Base-by-base conservation (phyloP, 2,329 filamentous ascomycete genomes). In the Neonectria neomacrospora region DNA sequence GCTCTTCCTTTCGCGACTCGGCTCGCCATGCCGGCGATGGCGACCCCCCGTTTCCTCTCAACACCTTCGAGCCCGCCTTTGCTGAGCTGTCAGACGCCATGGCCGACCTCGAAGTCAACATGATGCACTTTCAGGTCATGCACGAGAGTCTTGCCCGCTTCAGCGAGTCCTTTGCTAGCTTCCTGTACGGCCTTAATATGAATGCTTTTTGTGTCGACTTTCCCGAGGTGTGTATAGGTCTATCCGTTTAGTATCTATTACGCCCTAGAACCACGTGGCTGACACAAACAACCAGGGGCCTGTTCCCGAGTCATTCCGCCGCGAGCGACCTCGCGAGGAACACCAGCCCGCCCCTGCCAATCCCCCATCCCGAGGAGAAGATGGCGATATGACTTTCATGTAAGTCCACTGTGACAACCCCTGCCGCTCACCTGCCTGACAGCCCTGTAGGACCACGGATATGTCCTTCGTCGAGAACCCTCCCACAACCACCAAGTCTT, bases 201-300 rank as follows among this genome's bases (percentile, higher is more conserved):
- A 98, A 97, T 78, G 96, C 96, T 1, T 99, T 98, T 77, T 98
- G 95, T 77, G 94, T 98, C 32, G 96, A 99, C 78, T 99, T 97
- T 69, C 92, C 94, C 0, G 96, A 99, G 88, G 94, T 94, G 80
- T 54, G 76, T 59, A 55, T 58, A 28, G 30, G 6, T 51, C 12
- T 32, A 45, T 20, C 3, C 20, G 3, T 32, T 28, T 59, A 30
- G 51, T 30, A 41, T 53, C 42, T 16, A 23, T 42, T 55, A 18
- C 23, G 9, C 23, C 30, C 18, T 32, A 51, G 47, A 32, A 20
- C 14, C 12, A 32, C 51, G 45, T 56, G 54, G 47, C 65, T 62
- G 20, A 69, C 51, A 44, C 37, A 37, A 37, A 20, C 7, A 47
- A 14, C n/a, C 61, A 96, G 92, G 92, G 91, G 1, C 94, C 94